Base-by-base conservation (phyloP, 345 rosid genomes). In the Camelina sativa region DNA sequence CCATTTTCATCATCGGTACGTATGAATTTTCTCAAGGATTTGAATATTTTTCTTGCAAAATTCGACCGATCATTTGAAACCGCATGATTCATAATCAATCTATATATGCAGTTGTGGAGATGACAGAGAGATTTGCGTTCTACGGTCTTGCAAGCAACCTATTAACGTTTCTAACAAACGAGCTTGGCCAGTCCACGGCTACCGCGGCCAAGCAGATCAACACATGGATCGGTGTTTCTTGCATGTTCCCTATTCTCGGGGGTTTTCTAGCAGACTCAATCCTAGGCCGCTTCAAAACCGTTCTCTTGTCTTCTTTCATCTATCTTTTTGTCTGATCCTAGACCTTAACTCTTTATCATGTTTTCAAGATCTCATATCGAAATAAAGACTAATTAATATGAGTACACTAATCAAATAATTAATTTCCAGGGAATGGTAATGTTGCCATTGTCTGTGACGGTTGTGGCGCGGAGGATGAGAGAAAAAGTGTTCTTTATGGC, bases 231-330 rank as follows among this genome's bases (percentile, higher is more conserved):
- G 98, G 97, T 8, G 82, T 91, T 67, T 88, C 97, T 23, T 59
- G 88, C 34, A 46, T 94, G 75, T 94, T 90, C 64, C 98, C 97
- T 0, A 34, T 94, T 20, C 3, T 90, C 1, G 98, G 98, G 34
- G 98, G 87, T 6, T 69, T 87, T 55, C 32, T 90, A 8, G 98
- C 97, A 1, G 98, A 94, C 58, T 94, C 98, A 13, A 80, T 75
- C 77, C 75, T 94, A 5, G 98, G 98, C 68, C 95, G 98, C 7
- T 92, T 91, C 85, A 88, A 82, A 57, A 94, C 98, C 74, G 86
- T 94, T 57, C 78, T 94, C 71, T 71, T 86, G 0, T 58, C 97
- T 43, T 78, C 98, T 8, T 7, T 76, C 67, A 75, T 94, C 43
- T 91, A 83, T 70, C 75, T 90, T 37, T 11, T 77, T 80, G 97